These are phyloP conservation scores for Eleusine indica DNA, from an alignment of 176 grass and related monocot species.

Conservation along the genomic window DNA sequence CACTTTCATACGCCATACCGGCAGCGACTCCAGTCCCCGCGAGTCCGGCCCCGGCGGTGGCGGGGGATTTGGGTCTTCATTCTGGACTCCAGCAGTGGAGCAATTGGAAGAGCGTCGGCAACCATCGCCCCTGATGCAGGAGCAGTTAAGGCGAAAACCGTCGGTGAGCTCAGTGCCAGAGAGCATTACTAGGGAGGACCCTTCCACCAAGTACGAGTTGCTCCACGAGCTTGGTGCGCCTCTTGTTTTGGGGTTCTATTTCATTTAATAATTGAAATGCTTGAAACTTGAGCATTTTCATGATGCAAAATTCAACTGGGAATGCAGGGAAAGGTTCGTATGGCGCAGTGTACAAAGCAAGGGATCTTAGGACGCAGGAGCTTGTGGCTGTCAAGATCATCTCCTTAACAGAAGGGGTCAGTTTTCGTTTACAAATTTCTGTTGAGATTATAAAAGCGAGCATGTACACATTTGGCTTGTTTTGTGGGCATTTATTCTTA, in stretches of 20 bases:
- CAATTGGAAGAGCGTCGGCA: conserved; percentile 46
- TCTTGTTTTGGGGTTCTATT: conserved; percentile 40
- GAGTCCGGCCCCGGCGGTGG: conserved; percentile 39
- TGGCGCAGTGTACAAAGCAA: conserved; percentile 99
- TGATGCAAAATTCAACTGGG: conserved; percentile 35
- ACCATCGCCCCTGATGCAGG: conserved; percentile 51
- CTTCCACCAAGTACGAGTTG: conserved; percentile 93
- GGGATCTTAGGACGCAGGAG: conserved; percentile 92
- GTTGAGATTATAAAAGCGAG: conserved; percentile 14
- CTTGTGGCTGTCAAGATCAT: conserved; percentile 99
- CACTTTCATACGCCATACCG: conserved; percentile 53
- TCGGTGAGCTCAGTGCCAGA: conserved; percentile 89
- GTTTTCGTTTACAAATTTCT: conserved; percentile 33
- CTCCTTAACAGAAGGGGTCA: conserved; percentile 95
- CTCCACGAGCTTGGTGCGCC: conserved; percentile 94
- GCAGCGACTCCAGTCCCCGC: conserved; percentile 45
- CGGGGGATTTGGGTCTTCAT: conserved; percentile 78
- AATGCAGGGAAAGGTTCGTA: conserved; percentile 97
- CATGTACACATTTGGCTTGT: conserved; percentile 27
- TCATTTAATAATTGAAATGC: conserved; percentile 15
- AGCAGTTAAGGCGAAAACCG: conserved; percentile 64
- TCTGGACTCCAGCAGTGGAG: conserved; percentile 57
- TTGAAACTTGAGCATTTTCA: conserved; percentile 35
- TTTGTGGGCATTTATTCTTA: conserved; percentile 27
- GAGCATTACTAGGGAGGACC: conserved; percentile 80